Conservation (phyloP, 2,329 filamentous ascomycete genomes). For the Neonectria sp. region DNA sequence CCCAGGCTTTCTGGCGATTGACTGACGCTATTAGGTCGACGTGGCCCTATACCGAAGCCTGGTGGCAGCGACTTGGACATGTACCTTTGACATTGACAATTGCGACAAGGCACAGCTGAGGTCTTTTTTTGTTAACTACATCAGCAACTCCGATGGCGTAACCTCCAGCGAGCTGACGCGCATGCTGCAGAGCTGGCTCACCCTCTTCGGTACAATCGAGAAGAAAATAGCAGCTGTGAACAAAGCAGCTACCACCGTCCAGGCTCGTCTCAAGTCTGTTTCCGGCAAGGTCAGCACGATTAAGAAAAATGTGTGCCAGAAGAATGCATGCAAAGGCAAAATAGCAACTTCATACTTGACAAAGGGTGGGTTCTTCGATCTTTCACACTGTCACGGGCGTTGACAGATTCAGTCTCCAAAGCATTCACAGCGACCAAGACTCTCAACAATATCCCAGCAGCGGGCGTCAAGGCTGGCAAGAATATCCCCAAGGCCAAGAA, state of each 20-base stretch:
- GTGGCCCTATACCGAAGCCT: neutral
- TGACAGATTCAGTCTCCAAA: conserved; percentile 14
- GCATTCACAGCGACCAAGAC: conserved; percentile 7
- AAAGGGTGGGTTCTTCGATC: conserved; percentile 10
- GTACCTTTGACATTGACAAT: neutral
- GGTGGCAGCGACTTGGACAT: neutral
- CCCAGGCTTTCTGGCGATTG: neutral
- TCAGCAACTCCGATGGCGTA: conserved; percentile 23
- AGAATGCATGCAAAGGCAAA: conserved; percentile 24
- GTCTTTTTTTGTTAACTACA: conserved; percentile 18
- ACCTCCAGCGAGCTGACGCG: conserved; percentile 24
- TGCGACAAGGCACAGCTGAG: conserved; percentile 20
- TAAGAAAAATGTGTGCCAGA: conserved; percentile 15
- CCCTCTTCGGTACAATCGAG: conserved; percentile 12
- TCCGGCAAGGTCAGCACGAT: conserved; percentile 14
- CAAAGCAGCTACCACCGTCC: conserved; percentile 18
- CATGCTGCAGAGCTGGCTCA: conserved; percentile 28
- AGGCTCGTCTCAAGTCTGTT: conserved; percentile 23
- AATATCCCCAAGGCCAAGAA: conserved; percentile 10
- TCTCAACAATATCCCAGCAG: conserved; percentile 9
- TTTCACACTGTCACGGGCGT: neutral
- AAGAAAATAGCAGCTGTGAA: conserved; percentile 27
- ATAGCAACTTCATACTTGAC: conserved; percentile 6
- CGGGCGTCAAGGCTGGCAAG: conserved; percentile 1
- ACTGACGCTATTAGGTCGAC: neutral